phyloP scores from a whole-genome alignment of 306 rosid species.

The Lathyrus sativus region DNA sequence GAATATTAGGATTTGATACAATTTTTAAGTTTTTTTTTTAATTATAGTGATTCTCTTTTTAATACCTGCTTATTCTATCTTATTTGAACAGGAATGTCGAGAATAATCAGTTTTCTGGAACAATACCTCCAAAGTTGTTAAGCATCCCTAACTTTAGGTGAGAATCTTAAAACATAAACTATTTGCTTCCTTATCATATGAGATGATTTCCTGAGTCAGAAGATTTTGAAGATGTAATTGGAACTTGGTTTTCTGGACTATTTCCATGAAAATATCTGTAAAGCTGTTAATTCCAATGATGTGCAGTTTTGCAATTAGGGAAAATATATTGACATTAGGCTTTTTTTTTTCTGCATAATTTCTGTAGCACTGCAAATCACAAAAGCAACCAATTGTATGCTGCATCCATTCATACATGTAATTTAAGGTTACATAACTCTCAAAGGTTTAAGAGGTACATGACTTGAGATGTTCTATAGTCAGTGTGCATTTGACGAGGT shows the following conservation, averaged over 20 bases:
- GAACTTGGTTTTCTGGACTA: conserved; percentile 20
- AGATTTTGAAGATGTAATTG: conserved; percentile 29
- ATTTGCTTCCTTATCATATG: conserved; percentile 33
- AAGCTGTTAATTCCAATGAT: conserved; percentile 10
- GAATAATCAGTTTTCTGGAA: conserved; percentile 76
- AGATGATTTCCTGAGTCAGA: conserved; percentile 23
- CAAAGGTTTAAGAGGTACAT: background rate
- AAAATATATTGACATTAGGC: background rate
- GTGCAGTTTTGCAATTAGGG: conserved; percentile 4
- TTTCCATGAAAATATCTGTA: conserved; percentile 11
- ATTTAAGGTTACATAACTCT: conserved; percentile 5
- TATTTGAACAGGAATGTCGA: conserved; percentile 78
- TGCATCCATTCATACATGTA: conserved; percentile 13
- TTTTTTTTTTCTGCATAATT: conserved; percentile 11
- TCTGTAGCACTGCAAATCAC: conserved; percentile 10
- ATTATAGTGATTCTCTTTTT: conserved; percentile 4
- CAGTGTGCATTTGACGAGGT: conserved; percentile 3
- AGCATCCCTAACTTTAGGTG: conserved; percentile 72
- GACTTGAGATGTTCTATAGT: conserved; percentile 8
- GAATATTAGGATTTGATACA: conserved; percentile 14
- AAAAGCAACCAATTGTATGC: conserved; percentile 28
- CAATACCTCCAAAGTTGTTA: conserved; percentile 79
- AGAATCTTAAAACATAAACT: conserved; percentile 26
- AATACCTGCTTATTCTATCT: conserved; percentile 20
- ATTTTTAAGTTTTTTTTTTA: conserved; percentile 1